phyloP scores from a whole-genome alignment of 345 rosid species.

The Ricinus communis region DNA sequence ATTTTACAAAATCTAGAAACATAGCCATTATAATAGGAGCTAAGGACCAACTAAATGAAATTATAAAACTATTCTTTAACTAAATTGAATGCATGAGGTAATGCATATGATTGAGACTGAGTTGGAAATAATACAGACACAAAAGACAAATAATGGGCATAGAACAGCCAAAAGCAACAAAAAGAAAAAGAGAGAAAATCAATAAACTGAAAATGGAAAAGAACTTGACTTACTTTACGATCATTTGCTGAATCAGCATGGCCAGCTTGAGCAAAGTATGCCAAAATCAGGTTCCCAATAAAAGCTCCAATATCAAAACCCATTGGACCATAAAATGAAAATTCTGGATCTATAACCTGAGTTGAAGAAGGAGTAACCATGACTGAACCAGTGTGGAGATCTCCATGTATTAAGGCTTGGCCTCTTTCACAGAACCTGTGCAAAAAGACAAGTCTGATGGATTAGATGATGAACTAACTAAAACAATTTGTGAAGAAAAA shows the following conservation, averaged over 20 bases:
- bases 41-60: no score
- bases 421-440: constrained; percentile 93
- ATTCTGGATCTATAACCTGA: constrained; percentile 92
- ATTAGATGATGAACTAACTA: constrained; percentile 9
- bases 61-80: neutral
- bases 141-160: neutral
- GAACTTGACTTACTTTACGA: constrained; percentile 47
- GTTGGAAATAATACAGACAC: neutral
- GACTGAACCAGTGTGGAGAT: constrained; percentile 91
- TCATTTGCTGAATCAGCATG: constrained; percentile 64
- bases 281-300: constrained; percentile 82
- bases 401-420: constrained; percentile 91
- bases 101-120: neutral
- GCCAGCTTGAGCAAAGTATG: constrained; percentile 93
- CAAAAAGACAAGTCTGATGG: constrained; percentile 7
- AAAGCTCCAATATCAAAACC: constrained; percentile 92
- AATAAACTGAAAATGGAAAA: neutral
- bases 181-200: neutral
- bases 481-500: neutral
- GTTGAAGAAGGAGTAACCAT: constrained; percentile 90
- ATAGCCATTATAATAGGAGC: no score
- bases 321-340: constrained; percentile 90
- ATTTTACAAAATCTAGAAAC: neutral
- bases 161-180: neutral
- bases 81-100: neutral